Base-by-base conservation (phyloP, 176 grass and related monocot species). In the Phoenix dactylifera region DNA sequence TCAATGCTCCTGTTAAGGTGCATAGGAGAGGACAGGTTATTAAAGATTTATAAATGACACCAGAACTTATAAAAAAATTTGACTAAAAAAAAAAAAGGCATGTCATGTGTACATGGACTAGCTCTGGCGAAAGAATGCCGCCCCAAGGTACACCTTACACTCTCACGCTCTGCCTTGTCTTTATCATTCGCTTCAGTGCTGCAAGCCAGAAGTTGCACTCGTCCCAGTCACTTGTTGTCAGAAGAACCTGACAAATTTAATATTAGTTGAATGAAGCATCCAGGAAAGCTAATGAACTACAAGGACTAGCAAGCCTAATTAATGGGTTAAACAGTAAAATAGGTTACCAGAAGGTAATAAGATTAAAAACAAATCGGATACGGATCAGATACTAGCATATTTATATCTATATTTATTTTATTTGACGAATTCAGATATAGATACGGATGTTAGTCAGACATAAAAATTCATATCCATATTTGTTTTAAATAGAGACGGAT, bases 141-240 rank as follows among this genome's bases (percentile, higher is more conserved):
- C 67, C 20, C 7, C 60, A 16, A 2, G 5, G 1, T 83, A 78
- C 72, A 26, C 70, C 49, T 74, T 17, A 96, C 68, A 74, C 69
- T 84, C 84, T 78, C 52, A 92, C 74, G 50, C 61, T 89, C 60
- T 90, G 84, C 71, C 85, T 89, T 6, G 79, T 77, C 72, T 93
- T 98, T 65, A 98, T 98, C 88, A 98, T 83, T 0, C 88, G 88
- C 76, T 86, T 98, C 70, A 98, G 59, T 68, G 88, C 85, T 29
- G 81, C 76, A 73, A 98, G 88, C 94, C 94, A 98, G 60, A 89
- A 81, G 79, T 89, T 86, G 76, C 94, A 98, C 85, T 98, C 94
- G 18, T 98, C 84, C 94, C 94, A 98, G 50, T 93, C 88, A 51
- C 94, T 98, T 18, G 88, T 98, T 15, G 88, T 98, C 60, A 98